Evolutionary conservation across 2,329 filamentous ascomycete genomes (phyloP).

Genomic region (Beauveria brongniartii): DNA sequence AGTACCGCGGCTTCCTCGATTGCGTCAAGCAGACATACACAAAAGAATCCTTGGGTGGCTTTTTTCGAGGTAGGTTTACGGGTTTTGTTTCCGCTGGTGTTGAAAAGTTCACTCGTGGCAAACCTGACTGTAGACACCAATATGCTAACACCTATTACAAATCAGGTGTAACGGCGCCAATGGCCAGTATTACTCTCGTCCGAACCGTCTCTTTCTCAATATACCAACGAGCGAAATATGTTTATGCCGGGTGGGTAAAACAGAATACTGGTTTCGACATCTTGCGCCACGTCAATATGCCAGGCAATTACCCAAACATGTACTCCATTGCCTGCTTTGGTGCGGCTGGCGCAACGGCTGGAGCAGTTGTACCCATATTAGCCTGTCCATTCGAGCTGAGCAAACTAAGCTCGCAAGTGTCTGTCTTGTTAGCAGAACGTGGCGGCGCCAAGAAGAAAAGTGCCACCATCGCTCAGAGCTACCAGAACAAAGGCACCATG

Average conservation of each 20-base stretch:
- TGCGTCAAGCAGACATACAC: conserved; percentile 70
- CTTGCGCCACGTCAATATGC: conserved; percentile 61
- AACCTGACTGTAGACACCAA: not conserved
- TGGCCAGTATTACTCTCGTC: conserved; percentile 69
- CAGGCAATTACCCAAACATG: conserved; percentile 62
- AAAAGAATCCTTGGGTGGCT: conserved; percentile 63
- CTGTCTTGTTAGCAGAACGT: conserved; percentile 59
- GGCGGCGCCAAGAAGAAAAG: conserved; percentile 33
- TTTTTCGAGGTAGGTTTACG: conserved; percentile 62
- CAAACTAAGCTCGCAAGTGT: conserved; percentile 82
- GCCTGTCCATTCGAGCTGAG: conserved; percentile 85
- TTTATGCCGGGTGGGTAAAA: conserved; percentile 63
- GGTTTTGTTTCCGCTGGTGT: not conserved
- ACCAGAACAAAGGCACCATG: conserved; percentile 70
- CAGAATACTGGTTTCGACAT: conserved; percentile 61
- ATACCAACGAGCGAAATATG: conserved; percentile 70
- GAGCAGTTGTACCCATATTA: conserved; percentile 70
- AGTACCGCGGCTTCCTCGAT: conserved; percentile 65
- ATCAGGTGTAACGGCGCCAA: conserved; percentile 67
- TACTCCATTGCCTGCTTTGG: conserved; percentile 71
- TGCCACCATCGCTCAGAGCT: conserved; percentile 56
- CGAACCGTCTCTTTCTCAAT: conserved; percentile 73
- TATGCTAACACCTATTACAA: not conserved
- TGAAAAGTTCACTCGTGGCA: not conserved
- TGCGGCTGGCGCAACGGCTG: conserved; percentile 68